A percentile compares a stretch with the other conserved stretches of the same genome.
Conservation (phyloP, 2,329 filamentous ascomycete species). For the Bipolaris zeicola region DNA sequence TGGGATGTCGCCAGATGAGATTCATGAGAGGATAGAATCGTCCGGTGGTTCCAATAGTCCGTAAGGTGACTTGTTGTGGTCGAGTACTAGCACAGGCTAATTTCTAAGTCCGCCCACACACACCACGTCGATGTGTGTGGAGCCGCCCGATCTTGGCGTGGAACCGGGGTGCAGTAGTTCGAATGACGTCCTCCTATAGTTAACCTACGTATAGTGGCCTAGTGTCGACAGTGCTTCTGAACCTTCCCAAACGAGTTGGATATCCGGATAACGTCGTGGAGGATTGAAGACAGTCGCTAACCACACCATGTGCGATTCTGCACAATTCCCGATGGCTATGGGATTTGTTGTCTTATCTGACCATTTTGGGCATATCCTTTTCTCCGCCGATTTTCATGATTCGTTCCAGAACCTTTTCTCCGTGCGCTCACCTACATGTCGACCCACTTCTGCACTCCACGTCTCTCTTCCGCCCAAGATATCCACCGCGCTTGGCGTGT, state of each 20-base stretch:
- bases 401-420: neutral
- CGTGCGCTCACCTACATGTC: constrained; percentile 2
- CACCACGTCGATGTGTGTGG: neutral
- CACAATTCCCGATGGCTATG: neutral
- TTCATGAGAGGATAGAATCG: neutral
- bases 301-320: neutral
- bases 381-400: neutral
- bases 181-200: neutral
- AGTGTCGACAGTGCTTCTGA: neutral
- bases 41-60: neutral
- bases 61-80: neutral
- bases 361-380: neutral
- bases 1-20: no score
- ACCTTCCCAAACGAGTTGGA: constrained; percentile 1
- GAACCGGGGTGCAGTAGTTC: neutral
- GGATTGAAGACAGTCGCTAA: neutral
- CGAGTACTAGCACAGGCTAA: neutral
- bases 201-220: neutral
- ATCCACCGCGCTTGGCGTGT: constrained; percentile 10
- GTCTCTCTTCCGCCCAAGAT: constrained; percentile 5
- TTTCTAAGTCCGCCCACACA: neutral
- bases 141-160: neutral
- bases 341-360: neutral
- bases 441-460: constrained; percentile 12
- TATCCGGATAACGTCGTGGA: neutral